Evolutionary conservation across 495 filamentous ascomycete species (phyloP), one percentile per base, ranked within the genome.

Genomic region (Aspergillus mulundensis): DNA sequence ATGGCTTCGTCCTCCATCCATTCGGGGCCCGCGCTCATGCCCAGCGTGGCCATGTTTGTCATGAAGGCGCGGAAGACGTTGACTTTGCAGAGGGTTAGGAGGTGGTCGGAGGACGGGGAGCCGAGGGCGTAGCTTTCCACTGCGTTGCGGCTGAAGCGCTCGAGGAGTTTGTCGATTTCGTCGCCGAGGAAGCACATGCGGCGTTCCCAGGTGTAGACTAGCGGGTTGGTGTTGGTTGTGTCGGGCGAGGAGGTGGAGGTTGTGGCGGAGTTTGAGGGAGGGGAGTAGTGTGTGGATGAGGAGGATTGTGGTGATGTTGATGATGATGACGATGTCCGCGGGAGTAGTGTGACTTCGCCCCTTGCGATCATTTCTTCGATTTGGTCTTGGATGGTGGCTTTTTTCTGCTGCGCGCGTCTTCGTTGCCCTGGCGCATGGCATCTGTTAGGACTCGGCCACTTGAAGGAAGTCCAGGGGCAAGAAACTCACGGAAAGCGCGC

Each of bases 41-140:
- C 60, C 11, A 69, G 59, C 1, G 48, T 52, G 24, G 43, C 7
- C 60, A 67, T 67, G 57, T 62, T 67, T 32, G 40, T 40, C 20
- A 53, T 54, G 28, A 69, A 72, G 24, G 71, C 75, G 28, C 73
- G 70, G 58, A 72, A 75, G 50, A 76, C 68, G 46, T 78, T 78
- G 41, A 74, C 59, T 60, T 72, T 69, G 39, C 67, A 66, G 39
- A 78, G 64, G 7, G 64, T 68, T n/a, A 77, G 58, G 15, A 78
- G 72, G 45, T 75, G 70, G 50, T 77, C 74, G 41, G 69, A 42
- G 38, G 66, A 60, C 0, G 72, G 70, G 46, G 60, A 61, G 15
- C 68, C 66, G 15, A 59, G 57, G 24, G 64, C 56, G 47, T 70
- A 72, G 58, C 64, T 69, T 42, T 67, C 54, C 25, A 63, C 62